phyloP scores from a whole-genome alignment of 257 asterid genomes.

The Nicotiana paniculata region DNA sequence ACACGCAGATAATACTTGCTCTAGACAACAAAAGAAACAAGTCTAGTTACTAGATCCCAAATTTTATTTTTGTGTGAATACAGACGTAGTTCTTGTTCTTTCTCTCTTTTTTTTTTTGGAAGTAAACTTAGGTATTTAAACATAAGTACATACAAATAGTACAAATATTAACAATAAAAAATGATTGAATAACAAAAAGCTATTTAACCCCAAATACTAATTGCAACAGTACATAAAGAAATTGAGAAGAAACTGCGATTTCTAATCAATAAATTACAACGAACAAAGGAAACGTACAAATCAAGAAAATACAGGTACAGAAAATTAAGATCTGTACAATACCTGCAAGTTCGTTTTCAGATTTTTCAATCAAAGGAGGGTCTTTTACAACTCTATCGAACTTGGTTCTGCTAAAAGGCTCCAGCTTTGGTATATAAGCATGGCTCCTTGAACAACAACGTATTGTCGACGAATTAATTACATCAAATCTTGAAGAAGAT shows the following conservation, averaged over 20 bases:
- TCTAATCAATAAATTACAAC: not conserved
- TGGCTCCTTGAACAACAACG: slow-evolving; percentile 50
- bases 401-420: slow-evolving; percentile 84
- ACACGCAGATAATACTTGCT: not conserved
- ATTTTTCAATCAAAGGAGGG: slow-evolving; percentile 81
- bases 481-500: slow-evolving; percentile 7
- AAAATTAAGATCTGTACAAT: slow-evolving; percentile 4
- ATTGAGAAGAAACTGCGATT: no score
- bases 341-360: slow-evolving; percentile 75
- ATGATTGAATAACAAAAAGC: no score
- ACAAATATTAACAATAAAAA: no score
- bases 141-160: no score
- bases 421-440: slow-evolving; percentile 64
- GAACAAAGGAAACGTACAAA: not conserved
- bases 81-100: no score
- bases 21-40: not conserved
- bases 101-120: no score
- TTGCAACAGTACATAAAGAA: no score
- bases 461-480: slow-evolving; percentile 18
- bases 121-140: no score
- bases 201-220: no score
- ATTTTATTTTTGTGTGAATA: not conserved
- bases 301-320: not conserved
- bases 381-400: slow-evolving; percentile 58
- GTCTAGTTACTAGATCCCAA: not conserved